Evolutionary conservation across 2,329 filamentous ascomycete species (phyloP).

Genomic region (Aspergillus brunneoviolaceus): DNA sequence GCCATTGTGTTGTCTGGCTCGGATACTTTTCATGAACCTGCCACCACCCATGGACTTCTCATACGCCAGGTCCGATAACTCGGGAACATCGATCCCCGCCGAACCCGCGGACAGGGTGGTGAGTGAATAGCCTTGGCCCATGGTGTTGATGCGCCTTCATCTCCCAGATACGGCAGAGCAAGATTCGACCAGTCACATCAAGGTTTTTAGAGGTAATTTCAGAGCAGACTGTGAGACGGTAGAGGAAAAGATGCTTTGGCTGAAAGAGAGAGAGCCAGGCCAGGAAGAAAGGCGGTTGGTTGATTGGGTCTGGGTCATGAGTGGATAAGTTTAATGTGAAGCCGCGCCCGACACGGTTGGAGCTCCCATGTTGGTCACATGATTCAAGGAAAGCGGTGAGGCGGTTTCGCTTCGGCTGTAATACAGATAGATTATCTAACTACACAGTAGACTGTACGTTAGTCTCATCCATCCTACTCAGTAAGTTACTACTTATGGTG

Average conservation of each 20-base stretch:
- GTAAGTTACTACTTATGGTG: too few species aligned
- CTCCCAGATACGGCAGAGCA: conserved; percentile 17
- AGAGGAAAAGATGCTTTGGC: not conserved
- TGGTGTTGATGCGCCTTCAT: conserved; percentile 48
- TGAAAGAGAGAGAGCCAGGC: not conserved
- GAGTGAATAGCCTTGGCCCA: conserved; percentile 97
- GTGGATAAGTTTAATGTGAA: not conserved
- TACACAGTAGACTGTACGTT: too few species aligned
- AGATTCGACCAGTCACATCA: not conserved
- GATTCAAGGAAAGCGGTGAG: not conserved
- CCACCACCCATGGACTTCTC: conserved; percentile 89
- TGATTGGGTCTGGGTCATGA: not conserved
- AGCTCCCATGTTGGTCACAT: not conserved
- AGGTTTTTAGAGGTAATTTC: not conserved
- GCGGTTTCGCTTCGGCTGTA: not conserved
- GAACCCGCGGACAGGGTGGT: conserved; percentile 88
- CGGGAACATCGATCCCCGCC: conserved; percentile 88
- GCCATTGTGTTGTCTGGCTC: conserved; percentile 85
- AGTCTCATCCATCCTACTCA: too few species aligned
- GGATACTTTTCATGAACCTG: conserved; percentile 94
- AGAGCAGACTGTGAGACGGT: not conserved
- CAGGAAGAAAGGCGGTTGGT: not conserved
- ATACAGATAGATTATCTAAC: not conserved
- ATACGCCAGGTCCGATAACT: conserved; percentile 86
- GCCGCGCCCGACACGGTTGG: not conserved